phyloP scores from a whole-genome alignment of 352 stramenopile species.

The Pythium brassicae region DNA sequence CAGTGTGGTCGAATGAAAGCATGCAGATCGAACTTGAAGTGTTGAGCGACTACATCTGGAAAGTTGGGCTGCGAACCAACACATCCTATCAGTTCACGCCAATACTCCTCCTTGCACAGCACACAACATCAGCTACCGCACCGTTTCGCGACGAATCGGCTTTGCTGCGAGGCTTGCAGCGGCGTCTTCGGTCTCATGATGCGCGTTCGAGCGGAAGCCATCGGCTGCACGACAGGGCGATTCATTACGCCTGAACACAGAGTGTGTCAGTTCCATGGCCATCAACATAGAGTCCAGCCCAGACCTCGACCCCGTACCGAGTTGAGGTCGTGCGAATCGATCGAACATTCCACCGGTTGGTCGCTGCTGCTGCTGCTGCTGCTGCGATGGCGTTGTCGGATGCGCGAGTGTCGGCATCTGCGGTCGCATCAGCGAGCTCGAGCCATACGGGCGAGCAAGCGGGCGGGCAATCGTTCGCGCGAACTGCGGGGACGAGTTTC shows the following conservation, averaged over 20 bases:
- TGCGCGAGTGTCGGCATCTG: conserved; percentile 19
- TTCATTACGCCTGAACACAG: conserved; percentile 10
- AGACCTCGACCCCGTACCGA: conserved; percentile 20
- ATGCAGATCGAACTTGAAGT: background rate
- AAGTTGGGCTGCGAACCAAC: conserved; percentile 8
- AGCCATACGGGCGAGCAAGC: conserved; percentile 25
- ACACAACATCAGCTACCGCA: conserved; percentile 12
- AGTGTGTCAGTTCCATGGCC: conserved; percentile 2
- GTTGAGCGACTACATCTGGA: conserved; percentile 12
- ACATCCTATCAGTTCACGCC: background rate
- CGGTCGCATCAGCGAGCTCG: conserved; percentile 16
- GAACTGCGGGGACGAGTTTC: conserved; percentile 41
- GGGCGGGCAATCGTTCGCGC: conserved; percentile 35
- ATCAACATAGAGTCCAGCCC: background rate
- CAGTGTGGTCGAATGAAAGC: background rate
- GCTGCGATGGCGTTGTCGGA: conserved; percentile 34
- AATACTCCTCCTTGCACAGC: background rate
- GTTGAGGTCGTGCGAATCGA: conserved; percentile 55
- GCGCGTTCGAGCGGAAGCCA: conserved; percentile 36
- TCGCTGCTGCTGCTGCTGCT: conserved; percentile 36
- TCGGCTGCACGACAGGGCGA: conserved; percentile 32
- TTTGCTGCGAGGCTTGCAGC: conserved; percentile 54
- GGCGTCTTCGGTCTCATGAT: conserved; percentile 72
- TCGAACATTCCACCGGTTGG: conserved; percentile 57
- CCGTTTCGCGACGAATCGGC: conserved; percentile 59